phyloP scores from a whole-genome alignment of 2,329 filamentous ascomycete genomes.

The Botryotinia convoluta region DNA sequence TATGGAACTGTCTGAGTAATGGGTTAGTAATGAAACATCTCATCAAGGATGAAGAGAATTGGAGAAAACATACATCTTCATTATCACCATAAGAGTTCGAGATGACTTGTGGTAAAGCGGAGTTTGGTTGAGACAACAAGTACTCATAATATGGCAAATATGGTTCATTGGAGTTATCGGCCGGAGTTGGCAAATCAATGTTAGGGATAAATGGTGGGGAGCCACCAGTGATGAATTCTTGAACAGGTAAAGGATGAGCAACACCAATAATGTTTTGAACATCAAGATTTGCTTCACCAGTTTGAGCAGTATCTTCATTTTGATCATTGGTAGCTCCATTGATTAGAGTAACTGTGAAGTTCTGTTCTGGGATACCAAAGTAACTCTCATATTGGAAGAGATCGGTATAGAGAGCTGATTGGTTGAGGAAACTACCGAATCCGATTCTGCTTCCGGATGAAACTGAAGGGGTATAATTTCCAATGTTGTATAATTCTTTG shows the following conservation, averaged over 20 bases:
- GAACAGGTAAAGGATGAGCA: slow-evolving; percentile 51
- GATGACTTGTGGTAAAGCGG: slow-evolving; percentile 52
- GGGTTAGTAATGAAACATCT: neutral
- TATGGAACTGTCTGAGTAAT: slow-evolving; percentile 46
- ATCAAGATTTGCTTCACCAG: slow-evolving; percentile 41
- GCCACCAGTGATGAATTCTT: slow-evolving; percentile 55
- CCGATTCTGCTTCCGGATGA: slow-evolving; percentile 48
- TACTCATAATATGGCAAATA: slow-evolving; percentile 56
- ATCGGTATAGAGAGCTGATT: slow-evolving; percentile 49
- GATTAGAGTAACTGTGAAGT: slow-evolving; percentile 44
- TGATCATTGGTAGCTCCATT: slow-evolving; percentile 45
- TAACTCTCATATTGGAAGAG: slow-evolving; percentile 40
- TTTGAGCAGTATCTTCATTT: slow-evolving; percentile 26
- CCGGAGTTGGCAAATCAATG: slow-evolving; percentile 28
- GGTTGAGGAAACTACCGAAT: slow-evolving; percentile 52
- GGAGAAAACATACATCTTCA: slow-evolving; percentile 40
- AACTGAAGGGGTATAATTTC: slow-evolving; percentile 45
- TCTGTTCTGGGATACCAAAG: slow-evolving; percentile 45
- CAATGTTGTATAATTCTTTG: slow-evolving; percentile 49
- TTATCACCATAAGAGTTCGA: slow-evolving; percentile 59
- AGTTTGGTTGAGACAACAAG: slow-evolving; percentile 46
- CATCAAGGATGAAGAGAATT: neutral
- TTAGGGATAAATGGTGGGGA: slow-evolving; percentile 52
- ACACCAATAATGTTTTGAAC: slow-evolving; percentile 54
- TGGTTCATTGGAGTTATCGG: slow-evolving; percentile 51